A percentile compares a stretch with the other conserved stretches of the same genome.
phyloP scores from a whole-genome alignment of 2,329 filamentous ascomycete genomes.

The Calonectria pauciramosa region DNA sequence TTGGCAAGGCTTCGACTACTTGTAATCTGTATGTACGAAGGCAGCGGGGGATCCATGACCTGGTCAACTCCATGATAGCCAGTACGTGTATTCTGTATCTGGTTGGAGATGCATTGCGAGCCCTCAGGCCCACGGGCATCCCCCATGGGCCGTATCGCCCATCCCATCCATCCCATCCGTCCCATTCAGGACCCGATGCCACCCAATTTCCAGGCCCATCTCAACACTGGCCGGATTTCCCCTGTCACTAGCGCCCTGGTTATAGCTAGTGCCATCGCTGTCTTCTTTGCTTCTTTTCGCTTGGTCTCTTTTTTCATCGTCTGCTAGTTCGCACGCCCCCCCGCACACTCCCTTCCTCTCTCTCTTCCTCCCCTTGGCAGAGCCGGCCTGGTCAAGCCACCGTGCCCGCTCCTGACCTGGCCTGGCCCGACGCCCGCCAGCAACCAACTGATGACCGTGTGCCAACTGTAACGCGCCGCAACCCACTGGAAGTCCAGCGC shows the following conservation, averaged over 20 bases:
- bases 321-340: background rate
- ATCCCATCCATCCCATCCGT: background rate
- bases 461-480: slow-evolving; percentile 25
- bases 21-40: slow-evolving; percentile 9
- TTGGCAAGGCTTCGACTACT: background rate
- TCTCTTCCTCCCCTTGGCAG: slow-evolving; percentile 8
- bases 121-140: background rate
- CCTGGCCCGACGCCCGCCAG: slow-evolving; percentile 32
- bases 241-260: slow-evolving; percentile 13
- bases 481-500: slow-evolving; percentile 7
- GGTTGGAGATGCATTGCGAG: background rate
- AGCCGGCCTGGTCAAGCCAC: slow-evolving; percentile 21
- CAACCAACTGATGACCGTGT: slow-evolving; percentile 25
- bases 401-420: slow-evolving; percentile 28
- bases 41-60: background rate
- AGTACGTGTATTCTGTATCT: background rate
- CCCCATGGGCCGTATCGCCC: background rate
- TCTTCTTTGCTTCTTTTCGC: slow-evolving; percentile 9
- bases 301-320: slow-evolving; percentile 5
- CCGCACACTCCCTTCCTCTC: background rate
- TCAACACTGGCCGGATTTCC: slow-evolving; percentile 16
- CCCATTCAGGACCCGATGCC: slow-evolving; percentile 15
- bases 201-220: slow-evolving; percentile 28
- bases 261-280: slow-evolving; percentile 10
- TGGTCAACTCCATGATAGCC: background rate